These are phyloP conservation scores for Ustilago hordei DNA, from an alignment of 1,284 basidiomycete species.

Conservation along the genomic window DNA sequence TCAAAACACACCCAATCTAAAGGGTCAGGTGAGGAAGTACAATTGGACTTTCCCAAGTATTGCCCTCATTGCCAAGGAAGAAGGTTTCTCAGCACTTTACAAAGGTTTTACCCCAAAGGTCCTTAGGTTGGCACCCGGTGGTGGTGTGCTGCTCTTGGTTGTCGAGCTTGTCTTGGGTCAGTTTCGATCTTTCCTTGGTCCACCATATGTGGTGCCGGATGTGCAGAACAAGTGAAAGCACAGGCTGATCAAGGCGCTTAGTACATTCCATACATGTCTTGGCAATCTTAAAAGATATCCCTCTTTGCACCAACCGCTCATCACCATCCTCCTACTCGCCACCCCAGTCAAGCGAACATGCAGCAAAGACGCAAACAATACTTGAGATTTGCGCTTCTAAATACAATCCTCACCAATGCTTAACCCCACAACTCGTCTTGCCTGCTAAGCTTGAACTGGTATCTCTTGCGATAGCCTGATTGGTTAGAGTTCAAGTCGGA, in stretches of 20 bases:
- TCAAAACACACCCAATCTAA: slow-evolving; percentile 75
- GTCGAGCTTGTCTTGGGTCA: slow-evolving; percentile 64
- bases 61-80: slow-evolving; percentile 85
- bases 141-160: slow-evolving; percentile 86
- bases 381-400: too few species aligned
- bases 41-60: slow-evolving; percentile 82
- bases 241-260: not conserved
- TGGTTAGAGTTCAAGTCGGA: slow-evolving; percentile 23
- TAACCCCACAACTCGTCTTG: too few species aligned
- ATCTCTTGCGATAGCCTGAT: too few species aligned
- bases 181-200: slow-evolving; percentile 57
- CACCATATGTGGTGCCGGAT: slow-evolving; percentile 54
- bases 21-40: slow-evolving; percentile 77
- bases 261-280: not conserved
- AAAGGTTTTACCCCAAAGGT: slow-evolving; percentile 82
- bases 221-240: slow-evolving; percentile 1
- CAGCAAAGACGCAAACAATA: too few species aligned
- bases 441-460: too few species aligned
- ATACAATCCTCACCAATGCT: too few species aligned
- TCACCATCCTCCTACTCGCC: too few species aligned
- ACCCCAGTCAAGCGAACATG: too few species aligned
- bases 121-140: slow-evolving; percentile 88
- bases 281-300: too few species aligned
- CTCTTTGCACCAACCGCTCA: too few species aligned
- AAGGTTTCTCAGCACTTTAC: slow-evolving; percentile 89